A percentile compares a stretch with the other conserved stretches of the same genome.
Conservation (phyloP, 345 rosid species). For the Erodium maritimum region DNA sequence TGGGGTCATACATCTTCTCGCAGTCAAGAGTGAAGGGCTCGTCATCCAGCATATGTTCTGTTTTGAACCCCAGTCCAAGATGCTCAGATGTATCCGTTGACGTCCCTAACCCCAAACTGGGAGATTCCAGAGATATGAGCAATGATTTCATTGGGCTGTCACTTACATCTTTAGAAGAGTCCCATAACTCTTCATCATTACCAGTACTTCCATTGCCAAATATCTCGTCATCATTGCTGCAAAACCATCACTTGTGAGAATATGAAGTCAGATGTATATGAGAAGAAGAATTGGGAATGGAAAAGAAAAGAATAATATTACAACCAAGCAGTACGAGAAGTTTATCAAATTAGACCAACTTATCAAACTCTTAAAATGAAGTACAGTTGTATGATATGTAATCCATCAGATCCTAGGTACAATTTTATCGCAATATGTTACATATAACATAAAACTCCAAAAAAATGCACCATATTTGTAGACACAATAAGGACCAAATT, state of each 20-base stretch:
- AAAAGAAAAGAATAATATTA: neutral
- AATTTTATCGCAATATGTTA: no score
- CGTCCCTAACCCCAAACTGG: slow-evolving; percentile 32
- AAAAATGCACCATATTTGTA: no score
- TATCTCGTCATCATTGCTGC: slow-evolving; percentile 85
- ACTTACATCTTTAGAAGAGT: slow-evolving; percentile 49
- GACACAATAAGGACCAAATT: no score
- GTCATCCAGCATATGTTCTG: slow-evolving; percentile 43
- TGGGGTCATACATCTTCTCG: slow-evolving; percentile 28
- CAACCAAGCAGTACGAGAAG: neutral
- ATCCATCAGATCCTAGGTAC: no score
- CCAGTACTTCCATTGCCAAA: slow-evolving; percentile 65
- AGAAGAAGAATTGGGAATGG: slow-evolving; percentile 3
- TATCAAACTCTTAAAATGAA: no score
- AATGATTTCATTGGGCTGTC: slow-evolving; percentile 39
- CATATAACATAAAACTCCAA: no score
- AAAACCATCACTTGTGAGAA: slow-evolving; percentile 89
- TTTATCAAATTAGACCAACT: neutral
- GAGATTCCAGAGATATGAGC: slow-evolving; percentile 31
- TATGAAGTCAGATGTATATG: slow-evolving; percentile 50
- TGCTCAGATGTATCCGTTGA: slow-evolving; percentile 22
- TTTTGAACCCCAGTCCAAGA: slow-evolving; percentile 20
- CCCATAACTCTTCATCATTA: slow-evolving; percentile 62
- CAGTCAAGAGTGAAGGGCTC: slow-evolving; percentile 24
- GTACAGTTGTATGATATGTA: no score